These are phyloP conservation scores for Sporothrix phasma DNA, from an alignment of 2,329 filamentous ascomycete species.

Conservation along the genomic window DNA sequence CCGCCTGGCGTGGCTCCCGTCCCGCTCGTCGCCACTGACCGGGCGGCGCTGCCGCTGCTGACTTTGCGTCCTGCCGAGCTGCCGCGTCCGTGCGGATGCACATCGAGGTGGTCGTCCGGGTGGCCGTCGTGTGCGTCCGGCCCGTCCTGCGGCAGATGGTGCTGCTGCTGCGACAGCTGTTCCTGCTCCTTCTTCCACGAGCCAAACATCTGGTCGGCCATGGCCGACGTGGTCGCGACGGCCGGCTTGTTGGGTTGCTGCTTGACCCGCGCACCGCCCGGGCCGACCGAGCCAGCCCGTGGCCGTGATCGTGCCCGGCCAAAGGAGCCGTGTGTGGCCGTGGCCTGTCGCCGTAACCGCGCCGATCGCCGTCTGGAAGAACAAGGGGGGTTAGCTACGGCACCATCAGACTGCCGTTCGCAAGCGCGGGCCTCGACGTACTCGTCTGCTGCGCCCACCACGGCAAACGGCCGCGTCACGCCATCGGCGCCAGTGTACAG, in stretches of 20 bases:
- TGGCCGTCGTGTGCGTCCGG: conserved; percentile 18
- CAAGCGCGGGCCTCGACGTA: background rate
- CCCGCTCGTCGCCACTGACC: conserved; percentile 13
- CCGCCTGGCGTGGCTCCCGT: too few relatives aligned
- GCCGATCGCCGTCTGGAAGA: conserved; percentile 40
- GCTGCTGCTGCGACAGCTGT: conserved; percentile 9
- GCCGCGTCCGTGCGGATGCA: conserved; percentile 28
- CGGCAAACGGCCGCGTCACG: conserved; percentile 54
- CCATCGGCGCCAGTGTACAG: conserved; percentile 57
- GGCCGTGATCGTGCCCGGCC: conserved; percentile 52
- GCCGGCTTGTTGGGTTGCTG: conserved; percentile 37
- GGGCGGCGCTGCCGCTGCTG: conserved; percentile 19
- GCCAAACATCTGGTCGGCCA: conserved; percentile 52
- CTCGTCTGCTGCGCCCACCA: conserved; percentile 33
- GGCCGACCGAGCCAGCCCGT: conserved; percentile 14
- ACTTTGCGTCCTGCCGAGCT: conserved; percentile 20
- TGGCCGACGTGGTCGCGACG: conserved; percentile 45
- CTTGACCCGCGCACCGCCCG: conserved; percentile 8
- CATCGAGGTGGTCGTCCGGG: conserved; percentile 16
- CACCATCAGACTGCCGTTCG: background rate
- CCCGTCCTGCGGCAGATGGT: conserved; percentile 8
- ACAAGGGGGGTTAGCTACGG: conserved; percentile 11
- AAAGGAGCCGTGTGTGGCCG: conserved; percentile 46
- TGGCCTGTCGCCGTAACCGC: conserved; percentile 38
- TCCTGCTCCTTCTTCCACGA: conserved; percentile 44